phyloP scores from a whole-genome alignment of 371 early-diverging fungal genomes.

The Mortierella sp. region DNA sequence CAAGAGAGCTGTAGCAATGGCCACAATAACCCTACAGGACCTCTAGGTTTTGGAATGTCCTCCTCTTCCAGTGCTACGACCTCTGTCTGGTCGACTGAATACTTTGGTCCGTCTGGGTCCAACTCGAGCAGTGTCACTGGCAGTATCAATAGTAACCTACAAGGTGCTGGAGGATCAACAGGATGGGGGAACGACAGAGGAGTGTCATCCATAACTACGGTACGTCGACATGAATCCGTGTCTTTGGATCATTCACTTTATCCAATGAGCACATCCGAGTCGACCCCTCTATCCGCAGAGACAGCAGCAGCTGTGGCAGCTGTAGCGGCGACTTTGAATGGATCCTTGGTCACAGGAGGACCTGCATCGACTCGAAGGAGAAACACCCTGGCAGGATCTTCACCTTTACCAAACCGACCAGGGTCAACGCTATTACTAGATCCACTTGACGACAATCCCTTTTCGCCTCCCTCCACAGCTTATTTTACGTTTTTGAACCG shows the following conservation, averaged over 20 bases:
- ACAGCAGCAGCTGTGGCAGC: slow-evolving; percentile 7
- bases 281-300: no score
- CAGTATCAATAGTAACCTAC: no score
- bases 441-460: slow-evolving; percentile 29
- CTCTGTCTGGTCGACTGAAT: slow-evolving; percentile 39
- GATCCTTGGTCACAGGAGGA: slow-evolving; percentile 10
- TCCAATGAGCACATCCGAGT: no score
- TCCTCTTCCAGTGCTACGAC: slow-evolving; percentile 25
- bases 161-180: no score
- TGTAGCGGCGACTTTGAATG: not conserved
- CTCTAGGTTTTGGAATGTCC: slow-evolving; percentile 20
- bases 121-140: no score
- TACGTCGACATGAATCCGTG: no score
- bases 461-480: slow-evolving; percentile 48
- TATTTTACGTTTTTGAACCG: slow-evolving; percentile 49
- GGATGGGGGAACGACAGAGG: no score
- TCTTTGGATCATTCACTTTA: no score
- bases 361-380: slow-evolving; percentile 31
- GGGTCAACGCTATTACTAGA: slow-evolving; percentile 20
- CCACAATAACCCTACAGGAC: not conserved
- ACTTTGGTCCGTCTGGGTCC: slow-evolving; percentile 24
- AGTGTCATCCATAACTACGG: no score
- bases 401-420: slow-evolving; percentile 10
- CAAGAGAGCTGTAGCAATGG: slow-evolving; percentile 14
- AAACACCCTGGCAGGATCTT: slow-evolving; percentile 26